phyloP scores from a whole-genome alignment of 1,284 basidiomycete species.

The Apiotrichum brassicae region DNA sequence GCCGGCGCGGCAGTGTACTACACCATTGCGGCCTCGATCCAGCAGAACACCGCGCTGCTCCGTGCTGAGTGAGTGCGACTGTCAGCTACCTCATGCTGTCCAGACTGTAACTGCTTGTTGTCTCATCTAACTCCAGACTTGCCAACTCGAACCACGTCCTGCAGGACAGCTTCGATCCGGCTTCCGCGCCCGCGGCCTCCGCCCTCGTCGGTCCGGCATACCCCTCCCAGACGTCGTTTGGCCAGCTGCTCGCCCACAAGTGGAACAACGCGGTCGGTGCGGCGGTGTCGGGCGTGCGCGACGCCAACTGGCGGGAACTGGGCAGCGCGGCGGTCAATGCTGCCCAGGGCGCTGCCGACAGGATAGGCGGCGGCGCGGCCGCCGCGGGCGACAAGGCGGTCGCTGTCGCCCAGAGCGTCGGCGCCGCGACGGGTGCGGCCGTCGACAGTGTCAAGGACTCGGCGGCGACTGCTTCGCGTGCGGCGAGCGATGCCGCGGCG shows the following conservation, averaged over 20 bases:
- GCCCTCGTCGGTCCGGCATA: conserved; percentile 27
- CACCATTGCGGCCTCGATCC: conserved; percentile 32
- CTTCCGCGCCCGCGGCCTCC: conserved; percentile 23
- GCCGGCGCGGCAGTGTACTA: conserved; percentile 44
- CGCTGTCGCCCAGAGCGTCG: not conserved
- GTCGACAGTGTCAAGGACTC: not conserved
- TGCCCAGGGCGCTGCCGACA: conserved; percentile 1
- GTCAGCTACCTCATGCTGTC: too few species aligned
- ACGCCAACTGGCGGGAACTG: conserved; percentile 29
- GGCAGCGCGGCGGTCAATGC: conserved; percentile 13
- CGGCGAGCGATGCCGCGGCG: not conserved
- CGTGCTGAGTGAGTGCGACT: conserved; percentile 34
- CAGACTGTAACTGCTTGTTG: too few species aligned
- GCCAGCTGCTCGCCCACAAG: conserved; percentile 23
- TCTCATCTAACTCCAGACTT: conserved; percentile 2
- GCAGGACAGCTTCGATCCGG: conserved; percentile 26
- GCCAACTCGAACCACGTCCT: conserved; percentile 16
- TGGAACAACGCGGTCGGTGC: conserved; percentile 35
- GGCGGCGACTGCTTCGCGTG: not conserved
- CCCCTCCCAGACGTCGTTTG: conserved; percentile 22
- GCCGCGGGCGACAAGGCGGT: not conserved
- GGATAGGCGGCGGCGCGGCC: not conserved
- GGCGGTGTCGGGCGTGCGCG: conserved; percentile 19
- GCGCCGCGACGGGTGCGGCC: not conserved
- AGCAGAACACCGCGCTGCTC: conserved; percentile 21